Evolutionary conservation across 148 eudicot species (phyloP), one percentile per base, ranked within the genome.

Genomic region (Bassia scoparia): DNA sequence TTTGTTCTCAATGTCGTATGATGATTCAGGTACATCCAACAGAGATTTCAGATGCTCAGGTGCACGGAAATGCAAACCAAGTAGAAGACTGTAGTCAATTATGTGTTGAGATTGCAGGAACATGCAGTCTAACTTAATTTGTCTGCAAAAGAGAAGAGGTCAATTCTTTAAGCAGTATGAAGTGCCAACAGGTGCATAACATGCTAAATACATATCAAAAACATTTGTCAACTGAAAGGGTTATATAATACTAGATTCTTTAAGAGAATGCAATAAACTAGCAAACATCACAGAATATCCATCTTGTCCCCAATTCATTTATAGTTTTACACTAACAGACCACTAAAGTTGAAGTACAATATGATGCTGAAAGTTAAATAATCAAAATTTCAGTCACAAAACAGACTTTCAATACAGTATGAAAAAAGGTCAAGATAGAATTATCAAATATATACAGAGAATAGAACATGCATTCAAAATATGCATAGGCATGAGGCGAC

Each of bases 61-160:
- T 76, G 97, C 97, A 80, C 97, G 86, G 63, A 91, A 91, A 84
- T 91, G 97, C 83, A 91, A 76, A 24, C 97, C 97, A 79, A 91
- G 46, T 20, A 91, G 89, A 78, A 91, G 94, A 81, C 97, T 91
- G 68, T 91, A 91, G 73, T 91, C 97, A 68, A 91, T 89, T 74
- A 91, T 89, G 21, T 76, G 75, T 83, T 89, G 97, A 79, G 93
- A 87, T 81, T 95, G 90, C 62, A 95, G 83, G 78, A 95, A 95
- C 78, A 35, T 78, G 80, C 91, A 84, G 76, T 95, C 98, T 61
- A 91, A 72, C 67, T 81, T 80, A 52, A 95, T 78, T 84, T 93
- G 98, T 72, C 97, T 93, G 89, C 87, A 83, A 55, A 73, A 78
- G 38, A 76, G 71, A 29, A 31, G 54, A 35, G 23, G 35, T 35